These are phyloP conservation scores for Talaromyces pinophilus DNA, from an alignment of 2,329 filamentous ascomycete species.

Conservation along the genomic window DNA sequence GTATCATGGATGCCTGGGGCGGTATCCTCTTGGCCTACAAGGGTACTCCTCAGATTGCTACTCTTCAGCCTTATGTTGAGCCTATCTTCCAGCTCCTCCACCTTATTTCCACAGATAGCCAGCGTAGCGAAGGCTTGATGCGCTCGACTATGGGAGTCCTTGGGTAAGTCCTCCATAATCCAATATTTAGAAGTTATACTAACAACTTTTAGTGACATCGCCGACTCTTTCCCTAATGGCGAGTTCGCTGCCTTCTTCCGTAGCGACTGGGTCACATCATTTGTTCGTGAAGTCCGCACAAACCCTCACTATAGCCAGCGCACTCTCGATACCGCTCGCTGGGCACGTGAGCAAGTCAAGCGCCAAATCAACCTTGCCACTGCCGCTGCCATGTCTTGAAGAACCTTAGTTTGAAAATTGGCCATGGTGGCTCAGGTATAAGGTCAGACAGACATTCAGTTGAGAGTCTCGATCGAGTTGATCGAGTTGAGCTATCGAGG, in stretches of 20 bases:
- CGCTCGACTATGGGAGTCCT: conserved; percentile 96
- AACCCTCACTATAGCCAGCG: conserved; percentile 83
- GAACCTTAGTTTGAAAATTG: not conserved
- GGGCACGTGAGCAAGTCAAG: conserved; percentile 97
- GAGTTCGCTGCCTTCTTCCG: conserved; percentile 84
- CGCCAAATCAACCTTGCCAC: conserved; percentile 61
- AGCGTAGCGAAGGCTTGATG: conserved; percentile 88
- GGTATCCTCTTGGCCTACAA: conserved; percentile 96
- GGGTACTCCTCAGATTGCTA: conserved; percentile 59
- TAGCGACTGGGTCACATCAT: conserved; percentile 81
- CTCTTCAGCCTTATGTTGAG: conserved; percentile 75
- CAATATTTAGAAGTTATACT: not conserved
- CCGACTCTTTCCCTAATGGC: conserved; percentile 88
- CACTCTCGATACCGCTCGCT: conserved; percentile 91
- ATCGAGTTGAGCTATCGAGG: conserved; percentile 1
- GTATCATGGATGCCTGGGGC: conserved; percentile 99
- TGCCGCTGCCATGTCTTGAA: conserved; percentile 43
- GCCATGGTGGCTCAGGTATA: not conserved
- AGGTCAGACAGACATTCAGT: not conserved
- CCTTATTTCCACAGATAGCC: conserved; percentile 75
- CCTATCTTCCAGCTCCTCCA: conserved; percentile 86
- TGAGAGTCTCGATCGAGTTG: conserved; percentile 2
- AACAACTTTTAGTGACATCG: conserved; percentile 69
- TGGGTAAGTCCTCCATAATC: conserved; percentile 62
- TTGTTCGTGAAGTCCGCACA: conserved; percentile 88